phyloP scores from a whole-genome alignment of 108 stramenopile species.

The Schizochytrium sp. region DNA sequence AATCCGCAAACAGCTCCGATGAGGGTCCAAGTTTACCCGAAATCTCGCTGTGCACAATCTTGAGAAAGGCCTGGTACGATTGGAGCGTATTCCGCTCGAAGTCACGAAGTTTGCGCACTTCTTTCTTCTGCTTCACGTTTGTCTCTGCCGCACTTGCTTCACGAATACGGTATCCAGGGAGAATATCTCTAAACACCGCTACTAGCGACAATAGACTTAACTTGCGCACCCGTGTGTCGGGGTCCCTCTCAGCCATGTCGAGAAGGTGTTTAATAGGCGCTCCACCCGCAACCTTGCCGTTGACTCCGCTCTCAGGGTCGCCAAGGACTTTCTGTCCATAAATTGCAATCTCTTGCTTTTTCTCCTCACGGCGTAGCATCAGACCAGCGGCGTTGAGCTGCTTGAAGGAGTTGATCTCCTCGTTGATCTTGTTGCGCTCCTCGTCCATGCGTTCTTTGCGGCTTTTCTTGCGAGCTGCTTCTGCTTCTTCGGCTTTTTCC shows the following conservation, averaged over 20 bases:
- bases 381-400: constrained; percentile 27
- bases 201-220: constrained; percentile 85
- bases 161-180: constrained; percentile 90
- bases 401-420: background rate
- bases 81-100: constrained; percentile 84
- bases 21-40: background rate
- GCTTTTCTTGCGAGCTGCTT: background rate
- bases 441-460: no score
- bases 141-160: constrained; percentile 85
- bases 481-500: background rate
- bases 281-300: background rate
- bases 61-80: constrained; percentile 84
- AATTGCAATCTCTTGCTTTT: constrained; percentile 6
- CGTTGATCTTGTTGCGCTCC: background rate
- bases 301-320: background rate
- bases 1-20: background rate
- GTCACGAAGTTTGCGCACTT: constrained; percentile 82
- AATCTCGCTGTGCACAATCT: constrained; percentile 80
- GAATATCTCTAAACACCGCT: constrained; percentile 89
- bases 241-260: constrained; percentile 5
- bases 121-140: constrained; percentile 85
- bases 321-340: constrained; percentile 9
- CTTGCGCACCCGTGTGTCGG: constrained; percentile 20
- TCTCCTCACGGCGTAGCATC: constrained; percentile 12
- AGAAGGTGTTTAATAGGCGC: background rate